Evolutionary conservation across 345 rosid species (phyloP), one percentile per base, ranked within the genome.

Genomic region (Salix brachista): DNA sequence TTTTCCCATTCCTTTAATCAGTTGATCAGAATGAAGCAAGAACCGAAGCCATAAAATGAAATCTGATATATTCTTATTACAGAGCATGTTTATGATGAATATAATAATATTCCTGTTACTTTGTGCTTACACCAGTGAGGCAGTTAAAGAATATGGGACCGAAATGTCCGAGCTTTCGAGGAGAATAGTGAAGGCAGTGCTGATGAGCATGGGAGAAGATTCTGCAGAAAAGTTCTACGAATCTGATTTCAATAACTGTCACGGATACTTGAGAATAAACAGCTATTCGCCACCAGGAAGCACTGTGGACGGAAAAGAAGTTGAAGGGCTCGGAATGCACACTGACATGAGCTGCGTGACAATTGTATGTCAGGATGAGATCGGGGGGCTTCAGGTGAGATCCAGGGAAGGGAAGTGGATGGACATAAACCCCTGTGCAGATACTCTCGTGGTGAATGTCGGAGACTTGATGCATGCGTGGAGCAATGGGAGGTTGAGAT

Each of bases 321-420:
- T 72, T 3, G 90, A 83, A 30, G 90, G 88, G 7, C 83, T 85
- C 1, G 90, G 90, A 44, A 85, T 75, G 81, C 87, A 87, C 28
- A 87, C 89, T 6, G 88, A 85, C 62, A 85, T 87, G 85, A 83
- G 90, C 78, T 85, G 84, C 32, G 69, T 87, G 39, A 84, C 87
- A 4, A 78, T 87, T 17, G 85, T 81, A 4, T 79, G 75, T 73
- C 89, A 84, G 72, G 83, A 83, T 42, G 71, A 84, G 21, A 78
- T 67, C 4, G 87, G 84, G 5, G 89, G 86, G 32, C 77, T 81
- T 12, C 85, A 83, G 69, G 86, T 84, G 56, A 83, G 75, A 79
- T 79, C 84, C 26, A 80, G 39, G 75, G 87, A 85, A 26, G 83
- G 86, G 1, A 80, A 80, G 25, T 87, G 86, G 86, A 81, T 81